Evolutionary conservation across 169 alveolate species (phyloP), one percentile per base, ranked within the genome.

Genomic region (Cryptosporidium tyzzeri): DNA sequence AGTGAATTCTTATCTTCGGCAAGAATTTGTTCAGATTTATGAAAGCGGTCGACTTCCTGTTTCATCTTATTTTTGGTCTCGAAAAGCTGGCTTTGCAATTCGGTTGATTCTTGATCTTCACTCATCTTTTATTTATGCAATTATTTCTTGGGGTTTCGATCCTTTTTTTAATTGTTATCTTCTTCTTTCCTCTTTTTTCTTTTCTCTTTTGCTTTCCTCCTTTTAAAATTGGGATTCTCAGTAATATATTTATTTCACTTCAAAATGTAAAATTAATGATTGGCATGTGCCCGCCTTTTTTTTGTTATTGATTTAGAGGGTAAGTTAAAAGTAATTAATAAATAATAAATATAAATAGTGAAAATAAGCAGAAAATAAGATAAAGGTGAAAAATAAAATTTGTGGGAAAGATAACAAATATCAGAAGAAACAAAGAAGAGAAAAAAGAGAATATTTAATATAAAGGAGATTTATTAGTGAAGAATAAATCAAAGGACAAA

Each of bases 1-100:
- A 80, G 35, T 26, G 74, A 37, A 29, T 65, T 41, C 8, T n/a
- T 29, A 48, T 50, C 68, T 37, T 80, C 69, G 23, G 35, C 7
- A 33, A 80, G 26, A 41, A 45, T 45, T 35, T 67, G 89, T 65
- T 80, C 89, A 12, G 89, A 80, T 12, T 48, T 16, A 29, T 62
- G 73, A 29, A 80, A 62, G 12, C 89, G 89, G 61, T 80, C 74
- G 2, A 61, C 41, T 67, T 80, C 80, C 37, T 80, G 80, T 21
- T 44, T 65, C 89, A 80, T 80, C 9, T 12, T 35, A n/a, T 58
- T 59, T 41, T 62, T 80, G 16, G 89, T 80, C 6, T 41, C 59
- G 1, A 45, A 45, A 21, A 80, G 89, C 26, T 80, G 69, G 55
- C n/a, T 61, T 67, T 80, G 73, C 41, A 80, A 44, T 62, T 80